A percentile compares a stretch with the other conserved stretches of the same genome.
Conservation (phyloP, 2,329 filamentous ascomycete species). For the Ophiostoma sp. region DNA sequence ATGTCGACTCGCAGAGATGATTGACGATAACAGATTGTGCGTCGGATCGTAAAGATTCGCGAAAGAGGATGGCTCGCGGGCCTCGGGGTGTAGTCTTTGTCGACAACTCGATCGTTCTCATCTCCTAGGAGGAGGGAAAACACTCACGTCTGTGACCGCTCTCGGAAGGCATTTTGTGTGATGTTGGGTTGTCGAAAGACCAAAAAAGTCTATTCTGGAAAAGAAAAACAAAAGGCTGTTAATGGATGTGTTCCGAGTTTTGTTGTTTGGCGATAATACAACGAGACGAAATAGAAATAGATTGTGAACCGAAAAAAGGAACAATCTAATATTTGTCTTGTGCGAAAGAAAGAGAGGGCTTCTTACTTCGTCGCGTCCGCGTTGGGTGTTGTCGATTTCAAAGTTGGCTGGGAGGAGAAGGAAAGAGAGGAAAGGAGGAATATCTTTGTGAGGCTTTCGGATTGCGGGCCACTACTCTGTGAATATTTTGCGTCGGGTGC, state of each 20-base stretch:
- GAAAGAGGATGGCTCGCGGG: not conserved
- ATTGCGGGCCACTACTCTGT: conserved; percentile 25
- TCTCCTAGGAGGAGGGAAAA: conserved; percentile 5
- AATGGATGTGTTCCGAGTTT: conserved; percentile 3
- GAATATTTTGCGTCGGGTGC: conserved; percentile 28
- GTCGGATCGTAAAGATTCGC: not conserved
- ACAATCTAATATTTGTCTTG: not conserved
- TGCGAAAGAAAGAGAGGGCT: not conserved
- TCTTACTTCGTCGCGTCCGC: conserved; percentile 32
- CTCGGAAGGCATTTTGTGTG: conserved; percentile 79
- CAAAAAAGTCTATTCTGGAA: conserved; percentile 33
- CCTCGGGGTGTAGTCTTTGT: not conserved
- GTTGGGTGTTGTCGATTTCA: conserved; percentile 29
- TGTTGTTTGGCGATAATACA: not conserved
- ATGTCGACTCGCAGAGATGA: not conserved
- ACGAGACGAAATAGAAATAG: conserved; percentile 41
- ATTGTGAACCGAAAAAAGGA: not conserved
- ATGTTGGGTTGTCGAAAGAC: conserved; percentile 26
- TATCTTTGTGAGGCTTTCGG: conserved; percentile 27
- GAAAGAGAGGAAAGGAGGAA: conserved; percentile 24
- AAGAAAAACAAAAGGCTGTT: conserved; percentile 41
- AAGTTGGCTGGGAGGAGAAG: conserved; percentile 27
- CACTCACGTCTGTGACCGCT: conserved; percentile 85
- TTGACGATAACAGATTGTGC: conserved; percentile 1
- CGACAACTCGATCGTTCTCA: not conserved